These are phyloP conservation scores for Cryphonectria japonica DNA, from an alignment of 2,329 filamentous ascomycete species.

Conservation along the genomic window DNA sequence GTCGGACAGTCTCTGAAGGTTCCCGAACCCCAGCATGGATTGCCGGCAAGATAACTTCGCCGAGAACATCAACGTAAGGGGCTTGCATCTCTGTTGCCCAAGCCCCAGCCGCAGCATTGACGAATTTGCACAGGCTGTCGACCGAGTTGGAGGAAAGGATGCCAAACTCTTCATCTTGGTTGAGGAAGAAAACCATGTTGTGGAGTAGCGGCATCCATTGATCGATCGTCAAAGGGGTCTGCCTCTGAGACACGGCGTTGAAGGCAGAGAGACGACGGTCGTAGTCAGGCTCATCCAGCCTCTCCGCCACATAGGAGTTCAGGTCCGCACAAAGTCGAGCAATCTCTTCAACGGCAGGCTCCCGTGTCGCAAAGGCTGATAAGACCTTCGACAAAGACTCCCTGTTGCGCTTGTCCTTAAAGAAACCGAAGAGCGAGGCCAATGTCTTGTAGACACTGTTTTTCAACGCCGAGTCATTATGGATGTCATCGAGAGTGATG, in stretches of 20 bases:
- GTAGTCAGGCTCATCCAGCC: conserved; percentile 86
- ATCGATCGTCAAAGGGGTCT: conserved; percentile 61
- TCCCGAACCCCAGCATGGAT: conserved; percentile 78
- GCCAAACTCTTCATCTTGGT: conserved; percentile 84
- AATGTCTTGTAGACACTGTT: conserved; percentile 72
- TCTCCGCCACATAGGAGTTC: conserved; percentile 74
- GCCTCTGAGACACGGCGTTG: conserved; percentile 68
- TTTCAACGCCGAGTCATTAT: conserved; percentile 61
- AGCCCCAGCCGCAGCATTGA: conserved; percentile 63
- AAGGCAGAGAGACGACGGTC: conserved; percentile 80
- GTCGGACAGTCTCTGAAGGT: conserved; percentile 78
- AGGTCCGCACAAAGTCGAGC: conserved; percentile 75
- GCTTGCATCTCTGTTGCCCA: conserved; percentile 45
- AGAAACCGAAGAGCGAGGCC: conserved; percentile 85
- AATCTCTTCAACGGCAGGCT: conserved; percentile 63
- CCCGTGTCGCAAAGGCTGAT: conserved; percentile 67
- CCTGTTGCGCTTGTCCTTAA: conserved; percentile 80
- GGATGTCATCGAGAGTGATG: conserved; percentile 65
- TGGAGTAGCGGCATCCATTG: conserved; percentile 89
- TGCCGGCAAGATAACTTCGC: conserved; percentile 70
- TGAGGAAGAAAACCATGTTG: conserved; percentile 87
- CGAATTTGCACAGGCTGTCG: conserved; percentile 76
- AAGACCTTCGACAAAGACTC: conserved; percentile 75
- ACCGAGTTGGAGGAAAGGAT: conserved; percentile 81
- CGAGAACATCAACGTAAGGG: conserved; percentile 62